Base-by-base conservation (phyloP, 768 basidiomycete species). In the Cantharellus anzutake region DNA sequence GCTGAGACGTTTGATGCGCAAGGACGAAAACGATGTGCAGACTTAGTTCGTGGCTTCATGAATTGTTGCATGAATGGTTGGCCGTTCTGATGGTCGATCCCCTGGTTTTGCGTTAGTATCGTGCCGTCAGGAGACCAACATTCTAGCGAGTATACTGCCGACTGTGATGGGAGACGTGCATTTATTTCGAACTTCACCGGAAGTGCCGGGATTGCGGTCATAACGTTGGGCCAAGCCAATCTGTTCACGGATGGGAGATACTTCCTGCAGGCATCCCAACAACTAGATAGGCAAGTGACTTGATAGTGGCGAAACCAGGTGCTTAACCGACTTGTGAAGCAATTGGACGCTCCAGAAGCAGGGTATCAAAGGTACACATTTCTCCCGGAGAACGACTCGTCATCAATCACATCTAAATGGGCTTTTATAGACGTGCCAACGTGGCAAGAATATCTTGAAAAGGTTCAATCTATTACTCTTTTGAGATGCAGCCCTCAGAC, bases 221-320 rank as follows among this genome's bases (percentile, higher is more conserved):
- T 94, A 34, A 86, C 87, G 0, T 67, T 71, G 53, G 73, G 82
- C 38, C 73, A 80, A 3, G 93, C 92, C 0, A 81, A 75, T 62
- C 75, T 96, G 56, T 98, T 94, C 72, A 98, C 94, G 2, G 94
- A 99, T 73, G 96, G 94, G 2, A 73, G 94, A 51, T 99, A 99
- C 67, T 96, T 86, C 67, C 72, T 97, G 40, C 94, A 99, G 71
- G 96, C 96, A 0, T 80, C 78, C 62, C 79, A 91, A 63, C 89
- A 99, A 70, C 73, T 99, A 64, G 90, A 93, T 69, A 62, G 76
- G 89, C 87, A 64, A 68, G 80, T 29, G 20, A 29, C 20, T 29
- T 29, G 51, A 29, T 14, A n/a, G 11, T 29, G 20, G 20, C 20
- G 20, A 29, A 29, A 29, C 20, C 20, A 1, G 20, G 20, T 29